These are phyloP conservation scores for Neurospora sp. DNA, from an alignment of 495 filamentous ascomycete genomes.

Conservation along the genomic window DNA sequence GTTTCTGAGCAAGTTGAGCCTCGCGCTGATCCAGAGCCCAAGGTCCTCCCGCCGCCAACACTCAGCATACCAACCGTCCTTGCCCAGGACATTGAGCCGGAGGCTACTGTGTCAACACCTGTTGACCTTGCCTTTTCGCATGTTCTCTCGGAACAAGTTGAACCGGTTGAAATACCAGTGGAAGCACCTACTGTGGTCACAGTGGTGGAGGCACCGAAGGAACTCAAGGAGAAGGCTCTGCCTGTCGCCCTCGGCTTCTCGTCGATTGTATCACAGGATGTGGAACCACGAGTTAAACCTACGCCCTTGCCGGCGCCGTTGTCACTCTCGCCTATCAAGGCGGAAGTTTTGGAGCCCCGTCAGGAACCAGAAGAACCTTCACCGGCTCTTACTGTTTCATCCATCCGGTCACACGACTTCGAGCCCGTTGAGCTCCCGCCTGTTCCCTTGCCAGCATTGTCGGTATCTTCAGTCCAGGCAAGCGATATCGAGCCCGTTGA, in stretches of 20 bases:
- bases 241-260: conserved; percentile 11
- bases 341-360: conserved; percentile 19
- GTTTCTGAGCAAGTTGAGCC: conserved; percentile 12
- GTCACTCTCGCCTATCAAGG: conserved; percentile 19
- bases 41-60: conserved; percentile 4
- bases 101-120: conserved; percentile 1
- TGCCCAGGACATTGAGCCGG: conserved; percentile 17
- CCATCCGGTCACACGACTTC: conserved; percentile 22
- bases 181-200: background rate
- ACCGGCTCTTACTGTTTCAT: conserved; percentile 21
- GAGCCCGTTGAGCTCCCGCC: conserved; percentile 17
- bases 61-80: conserved; percentile 23
- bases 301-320: conserved; percentile 8
- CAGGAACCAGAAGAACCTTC: conserved; percentile 11
- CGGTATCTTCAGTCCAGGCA: conserved; percentile 20
- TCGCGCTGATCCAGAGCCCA: conserved; percentile 16
- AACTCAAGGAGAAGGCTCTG: background rate
- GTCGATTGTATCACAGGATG: conserved; percentile 12
- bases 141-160: conserved; percentile 8
- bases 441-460: conserved; percentile 9
- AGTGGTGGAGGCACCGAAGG: conserved; percentile 1
- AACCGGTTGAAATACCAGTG: conserved; percentile 11
- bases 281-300: conserved; percentile 13
- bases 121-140: conserved; percentile 5
- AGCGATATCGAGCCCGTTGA: conserved; percentile 24